Percentiles rank a stretch among this genome's conserved stretches.
phyloP scores from a whole-genome alignment of 2,329 filamentous ascomycete genomes.

The Fusarium heterosporum region DNA sequence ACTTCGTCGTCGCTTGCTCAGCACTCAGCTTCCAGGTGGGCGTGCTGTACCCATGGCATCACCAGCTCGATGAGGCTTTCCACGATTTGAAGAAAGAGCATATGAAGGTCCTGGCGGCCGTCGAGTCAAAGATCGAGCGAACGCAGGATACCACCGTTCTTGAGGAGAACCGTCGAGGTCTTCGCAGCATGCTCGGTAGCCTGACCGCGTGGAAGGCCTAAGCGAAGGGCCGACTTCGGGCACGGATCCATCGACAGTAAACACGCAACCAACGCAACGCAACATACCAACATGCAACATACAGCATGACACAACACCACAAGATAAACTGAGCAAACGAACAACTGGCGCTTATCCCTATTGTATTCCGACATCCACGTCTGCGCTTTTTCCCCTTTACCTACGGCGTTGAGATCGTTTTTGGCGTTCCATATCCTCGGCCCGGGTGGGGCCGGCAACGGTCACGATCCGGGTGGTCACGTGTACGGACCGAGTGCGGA shows the following conservation, averaged over 20 bases:
- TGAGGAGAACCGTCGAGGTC: slow-evolving; percentile 32
- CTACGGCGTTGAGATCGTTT: slow-evolving; percentile 30
- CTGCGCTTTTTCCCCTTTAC: slow-evolving; percentile 10
- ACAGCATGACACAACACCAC: not conserved
- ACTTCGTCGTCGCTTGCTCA: slow-evolving; percentile 74
- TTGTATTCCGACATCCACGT: not conserved
- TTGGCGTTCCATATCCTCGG: slow-evolving; percentile 34
- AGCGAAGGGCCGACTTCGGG: slow-evolving; percentile 37
- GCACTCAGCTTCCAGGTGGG: slow-evolving; percentile 76
- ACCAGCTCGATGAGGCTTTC: slow-evolving; percentile 72
- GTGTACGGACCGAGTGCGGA: slow-evolving; percentile 16
- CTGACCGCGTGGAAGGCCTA: slow-evolving; percentile 39
- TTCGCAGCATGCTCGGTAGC: slow-evolving; percentile 28
- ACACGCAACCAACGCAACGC: slow-evolving; percentile 10
- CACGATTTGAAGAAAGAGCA: slow-evolving; percentile 46
- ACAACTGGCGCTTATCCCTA: not conserved
- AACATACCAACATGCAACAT: slow-evolving; percentile 1
- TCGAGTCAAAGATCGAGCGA: slow-evolving; percentile 25
- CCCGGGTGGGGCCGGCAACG: slow-evolving; percentile 32
- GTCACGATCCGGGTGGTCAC: slow-evolving; percentile 36
- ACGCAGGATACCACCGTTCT: slow-evolving; percentile 23
- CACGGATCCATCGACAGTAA: slow-evolving; percentile 1
- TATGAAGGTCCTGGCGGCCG: slow-evolving; percentile 35
- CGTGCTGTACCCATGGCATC: slow-evolving; percentile 78
- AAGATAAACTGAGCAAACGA: not conserved